Base-by-base conservation (phyloP, 768 basidiomycete species). In the Boletus rubropictus region DNA sequence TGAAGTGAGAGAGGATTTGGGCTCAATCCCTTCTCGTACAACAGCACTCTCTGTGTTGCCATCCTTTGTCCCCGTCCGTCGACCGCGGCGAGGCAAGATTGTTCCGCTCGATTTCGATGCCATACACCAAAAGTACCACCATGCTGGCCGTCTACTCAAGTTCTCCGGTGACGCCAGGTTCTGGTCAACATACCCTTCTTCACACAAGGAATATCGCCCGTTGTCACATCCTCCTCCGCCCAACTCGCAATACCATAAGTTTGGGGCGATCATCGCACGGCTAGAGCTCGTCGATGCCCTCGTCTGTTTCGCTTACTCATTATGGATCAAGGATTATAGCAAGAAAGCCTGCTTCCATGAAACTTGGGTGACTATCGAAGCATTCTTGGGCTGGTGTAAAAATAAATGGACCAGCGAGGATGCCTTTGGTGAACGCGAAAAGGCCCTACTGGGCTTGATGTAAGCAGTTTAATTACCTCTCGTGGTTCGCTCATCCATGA, bases 161-260 rank as follows among this genome's bases (percentile, higher is more conserved):
- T 89, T 86, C 61, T 89, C 88, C 1, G 87, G 88, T 21, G 85
- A 89, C 60, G 78, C 81, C 37, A 82, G 88, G 31, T 81, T 86
- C 56, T 81, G 79, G 78, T 84, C 86, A 15, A 81, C 84, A 31
- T 86, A 79, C 59, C 76, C 81, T 22, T 72, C 80, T 5, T 72
- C 75, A 3, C 78, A 82, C 65, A 77, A 76, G 59, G 80, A 83
- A 56, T 84, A 80, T 63, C 73, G 76, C 15, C 77, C 84, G 7
- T 69, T 89, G 11, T 64, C 71, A 5, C 72, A 78, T 53, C 84
- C 88, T 3, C 85, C 86, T 6, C 72, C 76, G 5, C 74, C 78
- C 10, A 76, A 76, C 51, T 86, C 86, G 0, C 68, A 77, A 31
- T 90, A 90, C 63, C 82, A 88, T 64, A 84, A 82, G 61, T 75